Conservation (phyloP, 495 filamentous ascomycete genomes). For the Neurospora sublineolata region DNA sequence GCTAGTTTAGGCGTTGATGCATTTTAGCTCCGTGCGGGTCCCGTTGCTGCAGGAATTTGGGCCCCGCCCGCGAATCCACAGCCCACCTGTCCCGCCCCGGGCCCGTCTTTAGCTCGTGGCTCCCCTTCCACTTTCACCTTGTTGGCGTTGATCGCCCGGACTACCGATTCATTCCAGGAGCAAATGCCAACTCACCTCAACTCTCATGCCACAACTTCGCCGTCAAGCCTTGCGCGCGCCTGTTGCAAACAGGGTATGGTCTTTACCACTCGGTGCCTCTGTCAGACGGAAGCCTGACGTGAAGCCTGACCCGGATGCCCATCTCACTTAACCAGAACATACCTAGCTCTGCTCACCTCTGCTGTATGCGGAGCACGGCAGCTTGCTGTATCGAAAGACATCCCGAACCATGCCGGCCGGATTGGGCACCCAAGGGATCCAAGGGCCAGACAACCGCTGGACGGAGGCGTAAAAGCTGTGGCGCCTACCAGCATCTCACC, state of each 20-base stretch:
- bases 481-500: slow-evolving; percentile 5
- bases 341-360: background rate
- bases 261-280: background rate
- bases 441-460: slow-evolving; percentile 3
- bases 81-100: background rate
- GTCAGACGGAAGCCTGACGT: background rate
- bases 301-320: background rate
- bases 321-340: background rate
- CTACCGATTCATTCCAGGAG: background rate
- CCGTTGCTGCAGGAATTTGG: background rate
- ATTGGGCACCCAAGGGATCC: background rate
- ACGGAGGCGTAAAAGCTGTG: slow-evolving; percentile 3
- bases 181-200: background rate
- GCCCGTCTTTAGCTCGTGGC: slow-evolving; percentile 5
- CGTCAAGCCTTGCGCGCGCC: background rate
- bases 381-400: background rate
- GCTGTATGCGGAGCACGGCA: background rate
- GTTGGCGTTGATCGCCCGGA: background rate
- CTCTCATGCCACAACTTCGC: background rate
- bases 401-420: background rate
- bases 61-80: background rate
- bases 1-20: slow-evolving; percentile 11
- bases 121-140: background rate
- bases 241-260: background rate
- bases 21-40: slow-evolving; percentile 6